Evolutionary conservation across 768 basidiomycete genomes (phyloP).

Genomic region (Leccinum subtestaceum): DNA sequence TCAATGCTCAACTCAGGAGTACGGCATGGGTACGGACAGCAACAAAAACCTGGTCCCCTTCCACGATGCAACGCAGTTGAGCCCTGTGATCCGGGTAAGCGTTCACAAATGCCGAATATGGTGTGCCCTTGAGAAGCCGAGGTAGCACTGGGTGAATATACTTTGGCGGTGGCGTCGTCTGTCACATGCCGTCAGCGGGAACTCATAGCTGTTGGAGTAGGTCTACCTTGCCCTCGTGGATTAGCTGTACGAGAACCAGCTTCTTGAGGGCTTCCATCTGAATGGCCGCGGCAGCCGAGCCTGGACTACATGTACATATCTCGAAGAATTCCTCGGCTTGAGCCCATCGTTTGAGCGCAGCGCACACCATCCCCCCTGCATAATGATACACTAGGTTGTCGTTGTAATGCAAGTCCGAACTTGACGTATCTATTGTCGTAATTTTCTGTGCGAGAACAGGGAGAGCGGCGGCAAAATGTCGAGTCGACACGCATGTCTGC

Average conservation of each 20-base stretch:
- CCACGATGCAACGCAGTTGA: constrained; percentile 43
- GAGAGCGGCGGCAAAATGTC: constrained; percentile 54
- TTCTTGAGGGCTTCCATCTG: constrained; percentile 90
- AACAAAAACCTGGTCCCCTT: constrained; percentile 55
- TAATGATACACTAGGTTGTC: constrained; percentile 89
- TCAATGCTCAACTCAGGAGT: constrained; percentile 5
- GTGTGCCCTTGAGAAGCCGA: constrained; percentile 63
- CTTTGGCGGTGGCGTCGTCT: constrained; percentile 57
- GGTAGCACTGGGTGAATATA: constrained; percentile 61
- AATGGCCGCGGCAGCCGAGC: constrained; percentile 55
- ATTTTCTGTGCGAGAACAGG: constrained; percentile 64
- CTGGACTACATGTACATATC: constrained; percentile 67
- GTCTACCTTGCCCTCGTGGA: constrained; percentile 68
- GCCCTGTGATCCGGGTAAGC: constrained; percentile 60
- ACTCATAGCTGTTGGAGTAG: no score
- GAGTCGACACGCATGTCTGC: constrained; percentile 56
- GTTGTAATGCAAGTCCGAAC: constrained; percentile 69
- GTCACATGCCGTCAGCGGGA: constrained; percentile 1
- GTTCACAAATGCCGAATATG: constrained; percentile 62
- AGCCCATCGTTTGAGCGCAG: constrained; percentile 60
- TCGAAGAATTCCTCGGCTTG: constrained; percentile 79
- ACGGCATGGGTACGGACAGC: constrained; percentile 38
- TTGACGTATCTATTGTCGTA: constrained; percentile 54
- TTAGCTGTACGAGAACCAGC: constrained; percentile 72
- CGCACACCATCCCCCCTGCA: constrained; percentile 66